A percentile compares a stretch with the other conserved stretches of the same genome.
Conservation (phyloP, 352 stramenopile genomes). For the Pythium rishiriense region DNA sequence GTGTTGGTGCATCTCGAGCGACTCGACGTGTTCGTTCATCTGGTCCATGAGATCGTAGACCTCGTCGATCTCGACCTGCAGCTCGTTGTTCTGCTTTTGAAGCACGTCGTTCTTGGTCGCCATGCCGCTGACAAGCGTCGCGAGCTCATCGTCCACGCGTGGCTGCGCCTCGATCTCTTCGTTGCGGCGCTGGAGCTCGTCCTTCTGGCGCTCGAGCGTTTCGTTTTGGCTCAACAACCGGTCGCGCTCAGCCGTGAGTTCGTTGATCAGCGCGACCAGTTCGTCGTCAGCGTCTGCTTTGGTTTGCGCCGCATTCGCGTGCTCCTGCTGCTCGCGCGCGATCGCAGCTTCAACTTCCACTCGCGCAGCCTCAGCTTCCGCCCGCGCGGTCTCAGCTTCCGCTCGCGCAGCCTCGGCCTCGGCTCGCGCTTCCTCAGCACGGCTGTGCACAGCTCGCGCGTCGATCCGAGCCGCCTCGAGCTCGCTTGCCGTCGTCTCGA, state of each 20-base stretch:
- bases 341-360: neutral
- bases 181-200: slow-evolving; percentile 10
- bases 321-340: neutral
- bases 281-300: slow-evolving; percentile 2
- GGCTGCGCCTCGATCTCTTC: slow-evolving; percentile 18
- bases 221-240: slow-evolving; percentile 6
- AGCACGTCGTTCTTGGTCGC: slow-evolving; percentile 21
- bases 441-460: no score
- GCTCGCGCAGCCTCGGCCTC: neutral
- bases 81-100: slow-evolving; percentile 22
- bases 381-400: neutral
- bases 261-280: slow-evolving; percentile 8
- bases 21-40: slow-evolving; percentile 28
- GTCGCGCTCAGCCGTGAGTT: slow-evolving; percentile 10
- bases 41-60: slow-evolving; percentile 26
- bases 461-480: neutral
- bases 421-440: neutral
- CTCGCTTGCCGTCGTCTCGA: neutral
- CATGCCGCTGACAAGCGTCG: slow-evolving; percentile 9
- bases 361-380: neutral
- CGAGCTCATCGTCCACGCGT: slow-evolving; percentile 20
- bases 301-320: neutral
- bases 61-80: slow-evolving; percentile 20
- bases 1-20: slow-evolving; percentile 25
- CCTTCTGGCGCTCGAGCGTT: slow-evolving; percentile 8